These are phyloP conservation scores for Aspergillus bridgeri DNA, from an alignment of 495 filamentous ascomycete genomes.

Conservation along the genomic window DNA sequence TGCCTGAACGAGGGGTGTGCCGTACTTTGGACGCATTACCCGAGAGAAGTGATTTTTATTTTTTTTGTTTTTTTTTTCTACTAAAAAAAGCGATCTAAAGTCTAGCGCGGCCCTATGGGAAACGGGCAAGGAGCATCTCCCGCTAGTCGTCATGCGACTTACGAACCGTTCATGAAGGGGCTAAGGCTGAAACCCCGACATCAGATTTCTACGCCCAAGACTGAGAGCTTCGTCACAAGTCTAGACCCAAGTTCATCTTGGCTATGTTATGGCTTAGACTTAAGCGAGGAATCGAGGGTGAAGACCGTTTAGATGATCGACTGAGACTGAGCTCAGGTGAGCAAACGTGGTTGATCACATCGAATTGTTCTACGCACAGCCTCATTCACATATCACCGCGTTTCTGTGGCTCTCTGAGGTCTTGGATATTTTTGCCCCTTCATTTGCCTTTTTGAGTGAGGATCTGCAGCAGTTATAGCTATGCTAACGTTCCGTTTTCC, in stretches of 20 bases:
- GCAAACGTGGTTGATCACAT: conserved; percentile 40
- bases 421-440: conserved; percentile 3
- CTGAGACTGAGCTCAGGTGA: conserved; percentile 28
- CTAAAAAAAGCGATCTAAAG: neutral
- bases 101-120: conserved; percentile 6
- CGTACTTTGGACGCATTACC: conserved; percentile 17
- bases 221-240: conserved; percentile 18
- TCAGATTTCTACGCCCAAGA: conserved; percentile 11
- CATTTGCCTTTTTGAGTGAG: neutral
- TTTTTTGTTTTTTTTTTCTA: conserved; percentile 6
- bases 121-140: neutral
- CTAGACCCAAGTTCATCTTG: conserved; percentile 10
- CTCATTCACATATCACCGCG: conserved; percentile 8
- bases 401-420: neutral
- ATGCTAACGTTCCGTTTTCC: conserved; percentile 7
- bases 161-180: conserved; percentile 12
- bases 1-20: conserved; percentile 14
- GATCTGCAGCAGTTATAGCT: conserved; percentile 3
- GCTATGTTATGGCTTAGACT: neutral
- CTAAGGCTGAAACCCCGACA: conserved; percentile 17
- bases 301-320: conserved; percentile 16
- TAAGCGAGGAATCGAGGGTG: neutral
- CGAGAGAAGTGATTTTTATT: conserved; percentile 15
- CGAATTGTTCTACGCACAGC: conserved; percentile 22
- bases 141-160: conserved; percentile 10